Evolutionary conservation across 2,329 filamentous ascomycete genomes (phyloP).

Genomic region (Talaromyces sp.): DNA sequence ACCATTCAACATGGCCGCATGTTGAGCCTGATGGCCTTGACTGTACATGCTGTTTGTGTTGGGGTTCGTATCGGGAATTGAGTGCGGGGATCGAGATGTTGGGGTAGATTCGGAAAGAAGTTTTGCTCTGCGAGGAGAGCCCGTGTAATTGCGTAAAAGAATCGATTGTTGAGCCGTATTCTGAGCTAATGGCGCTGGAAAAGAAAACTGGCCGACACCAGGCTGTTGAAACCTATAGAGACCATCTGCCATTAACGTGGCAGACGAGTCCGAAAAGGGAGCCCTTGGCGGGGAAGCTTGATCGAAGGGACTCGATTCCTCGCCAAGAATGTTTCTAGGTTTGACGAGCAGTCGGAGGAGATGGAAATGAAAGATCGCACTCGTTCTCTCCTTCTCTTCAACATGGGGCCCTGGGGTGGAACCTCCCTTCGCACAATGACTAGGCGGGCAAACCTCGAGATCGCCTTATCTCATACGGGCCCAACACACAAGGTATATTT

Average conservation of each 20-base stretch:
- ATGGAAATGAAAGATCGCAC: conserved; percentile 35
- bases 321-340: background rate
- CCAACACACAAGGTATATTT: background rate
- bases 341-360: conserved; percentile 15
- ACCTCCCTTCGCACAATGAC: conserved; percentile 22
- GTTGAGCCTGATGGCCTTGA: conserved; percentile 45
- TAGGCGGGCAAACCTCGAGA: conserved; percentile 14
- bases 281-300: conserved; percentile 24
- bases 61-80: conserved; percentile 39
- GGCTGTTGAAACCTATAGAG: conserved; percentile 51
- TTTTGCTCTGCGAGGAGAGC: conserved; percentile 38
- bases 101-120: conserved; percentile 45
- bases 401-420: conserved; percentile 41
- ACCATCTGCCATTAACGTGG: conserved; percentile 53
- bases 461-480: conserved; percentile 13
- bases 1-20: conserved; percentile 48
- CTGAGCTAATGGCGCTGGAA: conserved; percentile 42
- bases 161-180: conserved; percentile 36
- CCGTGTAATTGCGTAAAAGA: conserved; percentile 31
- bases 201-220: conserved; percentile 49
- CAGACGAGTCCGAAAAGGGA: conserved; percentile 41
- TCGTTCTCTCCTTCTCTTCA: conserved; percentile 46
- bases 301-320: conserved; percentile 22
- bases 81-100: conserved; percentile 44
- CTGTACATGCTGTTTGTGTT: conserved; percentile 45